These are phyloP conservation scores for Cucumis hystrix DNA, from an alignment of 306 rosid species.

Conservation along the genomic window DNA sequence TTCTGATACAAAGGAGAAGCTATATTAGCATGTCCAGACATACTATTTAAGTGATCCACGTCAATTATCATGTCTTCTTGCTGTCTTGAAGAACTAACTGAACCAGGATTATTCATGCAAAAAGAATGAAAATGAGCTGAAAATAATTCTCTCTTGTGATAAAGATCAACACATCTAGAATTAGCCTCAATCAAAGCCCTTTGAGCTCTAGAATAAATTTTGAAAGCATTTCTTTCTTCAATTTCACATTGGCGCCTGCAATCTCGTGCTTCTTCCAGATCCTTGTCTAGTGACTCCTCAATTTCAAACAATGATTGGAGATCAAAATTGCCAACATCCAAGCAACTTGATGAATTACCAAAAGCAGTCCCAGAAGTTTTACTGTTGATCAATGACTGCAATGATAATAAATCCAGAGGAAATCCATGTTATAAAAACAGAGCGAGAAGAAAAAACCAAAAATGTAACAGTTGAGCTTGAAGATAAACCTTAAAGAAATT, in stretches of 20 bases:
- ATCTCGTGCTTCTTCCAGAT: constrained; percentile 86
- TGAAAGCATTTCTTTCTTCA: constrained; percentile 82
- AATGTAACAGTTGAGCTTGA: not conserved
- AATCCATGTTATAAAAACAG: not conserved
- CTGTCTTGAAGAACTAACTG: constrained; percentile 45
- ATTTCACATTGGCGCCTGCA: constrained; percentile 67
- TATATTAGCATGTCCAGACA: constrained; percentile 37
- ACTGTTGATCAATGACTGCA: constrained; percentile 32
- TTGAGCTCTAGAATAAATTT: constrained; percentile 75
- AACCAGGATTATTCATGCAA: constrained; percentile 44
- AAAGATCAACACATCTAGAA: constrained; percentile 61
- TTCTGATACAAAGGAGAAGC: constrained; percentile 43
- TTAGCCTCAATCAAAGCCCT: constrained; percentile 75
- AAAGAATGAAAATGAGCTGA: constrained; percentile 53
- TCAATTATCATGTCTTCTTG: constrained; percentile 40
- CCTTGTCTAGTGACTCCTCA: constrained; percentile 81
- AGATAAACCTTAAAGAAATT: constrained; percentile 22
- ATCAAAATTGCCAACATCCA: constrained; percentile 22
- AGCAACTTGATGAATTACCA: constrained; percentile 34
- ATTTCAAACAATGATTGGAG: constrained; percentile 44
- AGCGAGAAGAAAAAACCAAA: not conserved
- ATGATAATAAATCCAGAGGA: constrained; percentile 4
- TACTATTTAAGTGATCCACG: constrained; percentile 27
- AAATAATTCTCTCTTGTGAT: constrained; percentile 59
- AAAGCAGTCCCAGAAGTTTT: constrained; percentile 23